Conservation (phyloP, 495 filamentous ascomycete genomes). For the Daldinia childiae region DNA sequence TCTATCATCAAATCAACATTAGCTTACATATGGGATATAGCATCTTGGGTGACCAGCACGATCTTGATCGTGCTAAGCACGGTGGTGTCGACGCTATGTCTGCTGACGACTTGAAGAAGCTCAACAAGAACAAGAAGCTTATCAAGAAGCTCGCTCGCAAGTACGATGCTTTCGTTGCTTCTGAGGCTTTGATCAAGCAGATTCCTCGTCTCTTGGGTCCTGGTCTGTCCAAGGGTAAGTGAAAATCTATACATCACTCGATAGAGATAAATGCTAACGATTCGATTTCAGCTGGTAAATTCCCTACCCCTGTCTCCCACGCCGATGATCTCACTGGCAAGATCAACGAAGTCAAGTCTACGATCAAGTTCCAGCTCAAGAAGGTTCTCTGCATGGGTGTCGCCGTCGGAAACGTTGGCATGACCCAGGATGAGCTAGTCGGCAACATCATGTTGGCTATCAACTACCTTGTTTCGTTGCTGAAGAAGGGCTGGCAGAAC, state of each 20-base stretch:
- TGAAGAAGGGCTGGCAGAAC: constrained; percentile 99
- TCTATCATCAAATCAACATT: constrained; percentile 12
- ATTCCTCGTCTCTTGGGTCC: constrained; percentile 98
- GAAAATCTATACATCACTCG: background rate
- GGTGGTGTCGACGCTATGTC: constrained; percentile 97
- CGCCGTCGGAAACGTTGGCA: constrained; percentile 96
- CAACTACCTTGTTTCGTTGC: constrained; percentile 97
- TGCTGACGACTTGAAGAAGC: constrained; percentile 98
- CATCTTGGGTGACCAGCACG: constrained; percentile 99
- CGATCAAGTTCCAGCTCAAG: constrained; percentile 99
- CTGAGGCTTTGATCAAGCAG: constrained; percentile 97
- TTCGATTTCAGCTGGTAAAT: constrained; percentile 82
- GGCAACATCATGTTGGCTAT: constrained; percentile 96
- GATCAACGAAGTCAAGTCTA: constrained; percentile 98
- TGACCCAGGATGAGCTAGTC: constrained; percentile 95
- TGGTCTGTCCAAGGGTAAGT: constrained; percentile 94
- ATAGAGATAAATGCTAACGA: constrained; percentile 13
- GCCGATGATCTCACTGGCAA: constrained; percentile 89
- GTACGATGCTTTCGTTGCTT: constrained; percentile 99
- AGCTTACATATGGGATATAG: constrained; percentile 52
- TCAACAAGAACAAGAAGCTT: constrained; percentile 99
- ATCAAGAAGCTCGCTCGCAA: constrained; percentile 99
- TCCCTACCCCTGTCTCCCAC: constrained; percentile 98
- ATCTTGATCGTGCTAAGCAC: constrained; percentile 99
- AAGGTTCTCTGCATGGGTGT: constrained; percentile 99